Percentiles rank a stretch among this genome's conserved stretches.
Conservation (phyloP, 1,284 basidiomycete genomes). For the Ceratobasidium sp. region DNA sequence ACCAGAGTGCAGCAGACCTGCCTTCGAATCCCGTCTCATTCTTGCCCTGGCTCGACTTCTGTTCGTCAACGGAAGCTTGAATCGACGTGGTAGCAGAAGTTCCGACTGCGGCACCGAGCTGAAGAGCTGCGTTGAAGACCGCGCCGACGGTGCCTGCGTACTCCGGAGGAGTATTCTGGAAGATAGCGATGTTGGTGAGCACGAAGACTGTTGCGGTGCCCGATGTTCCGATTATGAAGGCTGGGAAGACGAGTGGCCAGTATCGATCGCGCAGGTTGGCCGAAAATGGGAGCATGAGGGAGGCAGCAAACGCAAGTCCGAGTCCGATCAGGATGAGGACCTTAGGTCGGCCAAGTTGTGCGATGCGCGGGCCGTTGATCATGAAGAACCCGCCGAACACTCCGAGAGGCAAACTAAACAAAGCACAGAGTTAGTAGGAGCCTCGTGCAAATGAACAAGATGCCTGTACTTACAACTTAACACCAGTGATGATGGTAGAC, state of each 20-base stretch:
- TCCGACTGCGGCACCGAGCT: constrained; percentile 48
- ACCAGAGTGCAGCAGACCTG: constrained; percentile 47
- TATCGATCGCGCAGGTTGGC: constrained; percentile 60
- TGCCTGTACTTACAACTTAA: constrained; percentile 56
- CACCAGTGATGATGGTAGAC: constrained; percentile 38
- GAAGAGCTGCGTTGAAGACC: constrained; percentile 49
- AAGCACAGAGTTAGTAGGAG: constrained; percentile 54
- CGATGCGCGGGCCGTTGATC: constrained; percentile 60
- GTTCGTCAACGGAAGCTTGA: constrained; percentile 41
- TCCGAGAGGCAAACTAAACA: constrained; percentile 49
- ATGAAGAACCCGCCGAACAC: constrained; percentile 52
- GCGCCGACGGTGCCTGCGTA: constrained; percentile 48
- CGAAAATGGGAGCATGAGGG: constrained; percentile 59
- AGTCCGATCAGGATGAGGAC: constrained; percentile 63
- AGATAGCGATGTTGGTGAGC: constrained; percentile 39
- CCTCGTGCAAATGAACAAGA: constrained; percentile 57
- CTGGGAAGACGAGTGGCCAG: constrained; percentile 65
- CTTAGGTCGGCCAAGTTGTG: constrained; percentile 60
- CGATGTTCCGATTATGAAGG: constrained; percentile 53
- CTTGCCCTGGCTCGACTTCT: too few species aligned
- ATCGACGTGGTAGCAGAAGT: constrained; percentile 47
- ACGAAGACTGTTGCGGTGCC: constrained; percentile 31
- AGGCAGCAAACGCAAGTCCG: constrained; percentile 58
- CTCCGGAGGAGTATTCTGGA: constrained; percentile 38
- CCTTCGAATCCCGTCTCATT: constrained; percentile 38